Evolutionary conservation across 768 basidiomycete genomes (phyloP), one percentile per base, ranked within the genome.

Genomic region (Kwoniella europaea): DNA sequence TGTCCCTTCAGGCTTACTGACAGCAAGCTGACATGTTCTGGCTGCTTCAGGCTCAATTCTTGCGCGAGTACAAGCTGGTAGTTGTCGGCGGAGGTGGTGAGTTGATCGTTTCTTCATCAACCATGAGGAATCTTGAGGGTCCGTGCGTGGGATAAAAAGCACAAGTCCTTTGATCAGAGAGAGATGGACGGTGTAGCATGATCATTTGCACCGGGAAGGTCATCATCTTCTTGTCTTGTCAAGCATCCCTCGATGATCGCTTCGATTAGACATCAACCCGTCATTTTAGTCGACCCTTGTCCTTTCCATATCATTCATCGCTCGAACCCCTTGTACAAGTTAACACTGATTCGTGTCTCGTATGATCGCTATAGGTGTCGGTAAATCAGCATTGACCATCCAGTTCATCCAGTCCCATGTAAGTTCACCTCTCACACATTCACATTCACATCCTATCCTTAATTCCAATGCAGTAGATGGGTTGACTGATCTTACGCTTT

Each of bases 31-130:
- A 64, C 16, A 15, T 54, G 24, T 18, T 64, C 63, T 35, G 27
- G 27, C 27, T 27, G 6, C 7, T 35, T 18, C 61, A 85, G 83
- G 84, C 83, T 42, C 84, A 85, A 63, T 85, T 85, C 87, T 86
- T 98, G 84, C 87, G 95, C 79, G 96, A 98, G 84, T 98, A 98
- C 86, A 98, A 98, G 87, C 90, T 98, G 70, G 96, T 98, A 74
- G 96, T 98, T 73, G 96, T 98, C 72, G 96, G 96, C 60, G 96
- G 96, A 82, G 96, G 95, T 88, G 95, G 94, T 91, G 65, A 80
- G 65, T 73, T 53, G 18, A 15, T 44, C n/a, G 10, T 24, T n/a
- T 63, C n/a, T 44, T 2, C 29, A 4, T 22, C 24, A 10, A 27
- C 27, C 15, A 53, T n/a, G 15, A 55, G 18, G 12, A 13, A 9